Evolutionary conservation across 331 rosid genomes (phyloP), one percentile per base, ranked within the genome.

Genomic region (Rosa hybrid): DNA sequence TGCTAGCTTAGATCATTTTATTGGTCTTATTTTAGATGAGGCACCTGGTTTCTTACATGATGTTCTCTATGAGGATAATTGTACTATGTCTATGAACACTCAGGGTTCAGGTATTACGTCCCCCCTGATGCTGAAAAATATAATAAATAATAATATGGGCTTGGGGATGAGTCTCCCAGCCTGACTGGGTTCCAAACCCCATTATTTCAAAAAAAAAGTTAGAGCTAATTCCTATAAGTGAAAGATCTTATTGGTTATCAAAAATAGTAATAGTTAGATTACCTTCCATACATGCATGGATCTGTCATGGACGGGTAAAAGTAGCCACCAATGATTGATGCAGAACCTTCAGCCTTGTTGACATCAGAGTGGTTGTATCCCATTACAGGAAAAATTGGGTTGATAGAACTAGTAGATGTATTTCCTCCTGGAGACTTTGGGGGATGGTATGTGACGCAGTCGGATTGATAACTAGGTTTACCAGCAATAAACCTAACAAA

Each of bases 201-300:
- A 30, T 30, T 30, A 30, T 30, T 30, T 30, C 34, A 30, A 30
- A 30, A 30, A 30, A 39, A 8, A 50, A 73, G 65, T 54, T 53
- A 51, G 74, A 9, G 42, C 27, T 13, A 25, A 42, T 23, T 46
- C 23, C 1, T 2, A 27, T 6, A 34, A 68, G 30, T 45, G 25
- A 44, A 59, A 45, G 8, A 3, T 12, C 10, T 3, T 34, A 14
- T 14, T 51, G 49, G 17, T 13, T n/a, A 67, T 48, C 7, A 53
- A 54, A 38, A 67, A 14, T 71, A 30, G 72, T 13, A 7, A 41
- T 11, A 10, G 60, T 75, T 57, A n/a, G 41, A 20, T 75, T 76
- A 84, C 86, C 81, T 81, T 78, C 90, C 87, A 78, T 74, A 75
- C 84, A 87, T 27, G 82, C 90, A 84, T 7, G 87, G 90, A 76